Evolutionary conservation across 306 rosid species (phyloP).

Genomic region (Prunus kanzakura): DNA sequence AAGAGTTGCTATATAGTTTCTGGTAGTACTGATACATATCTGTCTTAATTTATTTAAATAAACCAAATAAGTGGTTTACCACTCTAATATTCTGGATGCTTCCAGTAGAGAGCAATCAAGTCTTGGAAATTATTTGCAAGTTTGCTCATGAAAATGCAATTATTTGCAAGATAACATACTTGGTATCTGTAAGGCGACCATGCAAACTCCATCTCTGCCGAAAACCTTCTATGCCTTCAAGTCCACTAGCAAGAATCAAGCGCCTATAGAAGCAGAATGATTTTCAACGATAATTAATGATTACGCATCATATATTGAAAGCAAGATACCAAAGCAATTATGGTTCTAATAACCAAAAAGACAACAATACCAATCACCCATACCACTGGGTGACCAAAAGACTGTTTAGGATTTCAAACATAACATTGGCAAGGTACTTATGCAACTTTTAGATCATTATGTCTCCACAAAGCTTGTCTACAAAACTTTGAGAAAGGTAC

Average conservation of each 20-base stretch:
- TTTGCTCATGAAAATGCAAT: constrained; percentile 22
- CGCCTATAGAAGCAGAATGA: constrained; percentile 52
- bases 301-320: background rate
- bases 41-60: constrained; percentile 4
- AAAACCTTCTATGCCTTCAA: constrained; percentile 81
- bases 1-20: too few species aligned
- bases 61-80: background rate
- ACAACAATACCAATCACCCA: background rate
- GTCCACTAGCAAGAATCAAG: constrained; percentile 91
- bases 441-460: background rate
- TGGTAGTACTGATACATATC: background rate
- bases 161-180: constrained; percentile 42
- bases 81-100: background rate
- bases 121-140: background rate
- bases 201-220: constrained; percentile 94
- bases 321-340: background rate
- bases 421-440: background rate
- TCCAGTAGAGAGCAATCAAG: background rate
- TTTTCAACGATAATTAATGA: background rate
- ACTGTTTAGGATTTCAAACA: background rate
- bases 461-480: background rate
- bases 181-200: constrained; percentile 82
- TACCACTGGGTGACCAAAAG: background rate
- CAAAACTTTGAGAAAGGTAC: background rate
- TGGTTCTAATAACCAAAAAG: background rate